Percentiles rank a stretch among this genome's conserved stretches.
phyloP scores from a whole-genome alignment of 2,329 filamentous ascomycete genomes.

The Diaporthe longicolla region DNA sequence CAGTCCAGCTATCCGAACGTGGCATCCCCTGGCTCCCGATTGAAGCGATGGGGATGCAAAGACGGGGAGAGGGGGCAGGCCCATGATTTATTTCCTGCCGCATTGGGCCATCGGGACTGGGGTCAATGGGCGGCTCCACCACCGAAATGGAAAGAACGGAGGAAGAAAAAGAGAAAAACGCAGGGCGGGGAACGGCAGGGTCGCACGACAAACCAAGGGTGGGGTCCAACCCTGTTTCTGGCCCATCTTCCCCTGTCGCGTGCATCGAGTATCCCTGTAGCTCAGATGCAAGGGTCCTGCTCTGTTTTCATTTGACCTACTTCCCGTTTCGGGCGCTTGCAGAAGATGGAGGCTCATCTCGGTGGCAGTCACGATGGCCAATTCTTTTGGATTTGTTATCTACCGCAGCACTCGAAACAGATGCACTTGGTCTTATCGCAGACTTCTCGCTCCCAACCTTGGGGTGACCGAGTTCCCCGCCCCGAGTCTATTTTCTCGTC shows the following conservation, averaged over 20 bases:
- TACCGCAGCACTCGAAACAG: not conserved
- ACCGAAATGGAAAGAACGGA: conserved; percentile 3
- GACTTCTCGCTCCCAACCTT: not conserved
- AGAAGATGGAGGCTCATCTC: conserved; percentile 7
- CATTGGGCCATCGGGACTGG: not conserved
- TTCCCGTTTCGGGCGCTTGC: not conserved
- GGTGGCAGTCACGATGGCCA: not conserved
- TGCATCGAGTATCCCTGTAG: conserved; percentile 10
- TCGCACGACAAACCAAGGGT: not conserved
- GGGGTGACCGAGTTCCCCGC: too few relatives aligned
- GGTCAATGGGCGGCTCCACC: not conserved
- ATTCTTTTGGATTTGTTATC: not conserved
- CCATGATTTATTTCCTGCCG: not conserved
- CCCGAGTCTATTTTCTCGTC: too few relatives aligned
- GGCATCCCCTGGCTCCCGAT: conserved; percentile 1
- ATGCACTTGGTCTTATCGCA: not conserved
- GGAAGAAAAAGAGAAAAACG: not conserved
- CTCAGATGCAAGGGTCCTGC: not conserved
- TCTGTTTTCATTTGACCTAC: not conserved
- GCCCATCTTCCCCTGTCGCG: conserved; percentile 12
- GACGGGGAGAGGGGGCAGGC: not conserved
- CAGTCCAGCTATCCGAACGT: not conserved
- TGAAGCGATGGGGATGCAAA: not conserved
- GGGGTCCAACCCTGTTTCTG: conserved; percentile 5
- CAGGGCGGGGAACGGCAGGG: not conserved